Evolutionary conservation across 2,329 filamentous ascomycete species (phyloP), one percentile per base, ranked within the genome.

Genomic region (Graphilbum ipis-grandicollis): DNA sequence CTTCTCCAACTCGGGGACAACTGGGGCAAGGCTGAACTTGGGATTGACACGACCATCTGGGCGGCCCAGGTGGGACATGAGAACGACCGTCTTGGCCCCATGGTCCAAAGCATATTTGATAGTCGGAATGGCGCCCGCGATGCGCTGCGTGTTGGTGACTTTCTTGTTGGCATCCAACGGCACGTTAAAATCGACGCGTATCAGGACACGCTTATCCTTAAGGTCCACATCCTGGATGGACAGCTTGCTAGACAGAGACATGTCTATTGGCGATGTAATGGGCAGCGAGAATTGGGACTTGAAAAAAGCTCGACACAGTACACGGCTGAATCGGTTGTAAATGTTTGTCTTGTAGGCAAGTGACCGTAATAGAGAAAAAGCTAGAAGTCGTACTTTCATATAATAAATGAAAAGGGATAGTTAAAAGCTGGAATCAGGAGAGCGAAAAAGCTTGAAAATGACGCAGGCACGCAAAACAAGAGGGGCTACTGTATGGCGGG

Each of bases 141-240:
- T 98, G 60, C 90, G 86, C 68, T 98, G 90, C 64, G 79, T 84
- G 75, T 98, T 98, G 60, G 90, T 96, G 60, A 98, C 75, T 39
- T 92, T 86, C 67, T 85, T 92, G 57, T 90, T 69, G 49, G 68
- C 73, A 57, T 98, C 85, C 54, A 98, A 84, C 46, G 90, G 90
- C 40, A 98, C 92, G 64, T 98, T 98, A 78, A 98, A 98, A 74
- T 98, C 90, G 59, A 98, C 90, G 55, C 90, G 81, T 59, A 98
- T 94, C 53, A 98, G 72, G 61, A 96, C 90, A 53, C 86, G 77
- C 77, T 98, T 98, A 74, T 71, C 88, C 75, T 93, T 93, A 63
- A 98, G 71, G 63, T 98, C 86, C 54, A 93, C 78, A 56, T 98
- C 88, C 48, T 76, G 82, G 63, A 98, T 94, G 50, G 85, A 82